phyloP scores from a whole-genome alignment of 2,329 filamentous ascomycete genomes.

The Aspergillus felis region DNA sequence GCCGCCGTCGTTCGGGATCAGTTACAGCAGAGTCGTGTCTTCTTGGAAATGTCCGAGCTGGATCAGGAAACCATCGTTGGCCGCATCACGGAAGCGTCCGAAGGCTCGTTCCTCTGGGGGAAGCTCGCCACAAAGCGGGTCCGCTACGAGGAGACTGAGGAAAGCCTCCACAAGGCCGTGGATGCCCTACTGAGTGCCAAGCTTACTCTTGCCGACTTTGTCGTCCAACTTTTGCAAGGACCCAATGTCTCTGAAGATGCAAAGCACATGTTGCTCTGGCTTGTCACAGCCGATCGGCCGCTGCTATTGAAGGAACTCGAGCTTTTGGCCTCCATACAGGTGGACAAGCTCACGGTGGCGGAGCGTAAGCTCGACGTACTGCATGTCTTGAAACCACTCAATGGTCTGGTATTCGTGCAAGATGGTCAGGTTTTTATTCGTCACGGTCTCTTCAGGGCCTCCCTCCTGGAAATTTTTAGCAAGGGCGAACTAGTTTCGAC shows the following conservation, averaged over 20 bases:
- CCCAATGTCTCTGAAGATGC: slow-evolving; percentile 27
- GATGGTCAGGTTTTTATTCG: slow-evolving; percentile 35
- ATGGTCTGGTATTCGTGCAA: slow-evolving; percentile 31
- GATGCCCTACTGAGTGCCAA: slow-evolving; percentile 25
- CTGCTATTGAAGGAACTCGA: slow-evolving; percentile 30
- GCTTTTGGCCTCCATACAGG: slow-evolving; percentile 26
- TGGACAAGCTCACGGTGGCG: slow-evolving; percentile 27
- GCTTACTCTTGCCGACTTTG: slow-evolving; percentile 29
- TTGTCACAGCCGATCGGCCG: slow-evolving; percentile 35
- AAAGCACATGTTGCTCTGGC: slow-evolving; percentile 34
- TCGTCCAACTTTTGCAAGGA: slow-evolving; percentile 23
- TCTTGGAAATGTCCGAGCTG: slow-evolving; percentile 23
- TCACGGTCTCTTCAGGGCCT: slow-evolving; percentile 30
- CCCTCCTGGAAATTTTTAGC: slow-evolving; percentile 28
- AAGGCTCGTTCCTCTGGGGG: slow-evolving; percentile 39
- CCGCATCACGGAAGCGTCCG: slow-evolving; percentile 29
- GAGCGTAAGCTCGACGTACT: slow-evolving; percentile 25
- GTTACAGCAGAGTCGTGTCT: slow-evolving; percentile 23
- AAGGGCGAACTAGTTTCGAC: slow-evolving; percentile 29
- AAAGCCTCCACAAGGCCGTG: slow-evolving; percentile 26
- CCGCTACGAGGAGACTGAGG: slow-evolving; percentile 21
- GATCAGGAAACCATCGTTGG: slow-evolving; percentile 32
- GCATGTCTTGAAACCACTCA: slow-evolving; percentile 27
- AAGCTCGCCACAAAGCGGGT: slow-evolving; percentile 33
- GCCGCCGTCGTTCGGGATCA: slow-evolving; percentile 28